Evolutionary conservation across 2,329 filamentous ascomycete genomes (phyloP).

Genomic region (Arthrobotrys sinensis): DNA sequence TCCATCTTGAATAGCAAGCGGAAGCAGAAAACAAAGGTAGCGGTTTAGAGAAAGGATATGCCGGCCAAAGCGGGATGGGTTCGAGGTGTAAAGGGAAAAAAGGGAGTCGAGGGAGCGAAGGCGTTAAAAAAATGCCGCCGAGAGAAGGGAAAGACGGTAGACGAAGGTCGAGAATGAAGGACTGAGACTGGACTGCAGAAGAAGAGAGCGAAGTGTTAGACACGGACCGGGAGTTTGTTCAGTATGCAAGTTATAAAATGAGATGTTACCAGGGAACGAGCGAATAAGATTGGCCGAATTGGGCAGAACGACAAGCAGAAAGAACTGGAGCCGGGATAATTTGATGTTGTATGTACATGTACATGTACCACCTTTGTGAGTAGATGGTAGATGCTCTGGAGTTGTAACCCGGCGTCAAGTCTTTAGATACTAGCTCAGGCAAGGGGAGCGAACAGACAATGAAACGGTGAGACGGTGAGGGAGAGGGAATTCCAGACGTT

Average conservation of each 20-base stretch:
- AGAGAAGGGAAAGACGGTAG: constrained; percentile 43
- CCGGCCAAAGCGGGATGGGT: constrained; percentile 53
- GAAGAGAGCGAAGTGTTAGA: constrained; percentile 28
- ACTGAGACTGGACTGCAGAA: constrained; percentile 9
- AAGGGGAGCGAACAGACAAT: neutral
- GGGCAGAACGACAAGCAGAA: constrained; percentile 35
- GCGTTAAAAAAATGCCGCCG: constrained; percentile 29
- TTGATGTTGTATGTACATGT: constrained; percentile 9
- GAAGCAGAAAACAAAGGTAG: neutral
- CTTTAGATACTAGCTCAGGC: constrained; percentile 2
- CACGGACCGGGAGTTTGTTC: constrained; percentile 59
- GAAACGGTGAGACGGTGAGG: neutral
- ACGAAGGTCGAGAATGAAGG: constrained; percentile 23
- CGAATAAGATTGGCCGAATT: constrained; percentile 60
- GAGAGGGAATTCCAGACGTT: neutral
- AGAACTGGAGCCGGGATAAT: constrained; percentile 25
- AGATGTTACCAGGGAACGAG: constrained; percentile 59
- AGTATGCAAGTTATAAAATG: constrained; percentile 49
- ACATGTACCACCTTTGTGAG: neutral
- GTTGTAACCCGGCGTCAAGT: constrained; percentile 8
- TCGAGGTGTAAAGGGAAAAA: constrained; percentile 2
- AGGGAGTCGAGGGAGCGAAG: constrained; percentile 39
- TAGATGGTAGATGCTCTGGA: neutral
- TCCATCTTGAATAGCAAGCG: constrained; percentile 41
- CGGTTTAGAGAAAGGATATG: constrained; percentile 40